Evolutionary conservation across 441 rosid species (phyloP).

Genomic region (Arabidopsis hybrid): DNA sequence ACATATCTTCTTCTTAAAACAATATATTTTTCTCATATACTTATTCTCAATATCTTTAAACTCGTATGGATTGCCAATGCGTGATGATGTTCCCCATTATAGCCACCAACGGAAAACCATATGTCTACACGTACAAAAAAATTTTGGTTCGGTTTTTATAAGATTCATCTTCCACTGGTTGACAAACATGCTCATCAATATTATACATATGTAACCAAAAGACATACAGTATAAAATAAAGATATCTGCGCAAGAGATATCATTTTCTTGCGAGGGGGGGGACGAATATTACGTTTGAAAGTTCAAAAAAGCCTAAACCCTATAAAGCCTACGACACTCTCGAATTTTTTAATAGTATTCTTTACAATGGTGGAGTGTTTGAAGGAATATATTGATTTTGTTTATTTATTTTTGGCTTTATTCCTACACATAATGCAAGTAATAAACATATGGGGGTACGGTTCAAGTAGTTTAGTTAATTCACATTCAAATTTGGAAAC

Average conservation of each 20-base stretch:
- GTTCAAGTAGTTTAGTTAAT: constrained; percentile 12
- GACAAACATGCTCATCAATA: constrained; percentile 25
- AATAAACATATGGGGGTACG: background rate
- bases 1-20: background rate
- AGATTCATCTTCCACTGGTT: constrained; percentile 19
- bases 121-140: background rate
- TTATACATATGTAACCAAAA: constrained; percentile 29
- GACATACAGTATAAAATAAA: background rate
- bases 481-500: background rate
- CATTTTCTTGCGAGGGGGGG: constrained; percentile 15
- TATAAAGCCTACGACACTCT: constrained; percentile 37
- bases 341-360: constrained; percentile 23
- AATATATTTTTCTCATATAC: background rate
- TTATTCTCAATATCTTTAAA: background rate
- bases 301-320: constrained; percentile 40
- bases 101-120: constrained; percentile 24
- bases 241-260: constrained; percentile 1
- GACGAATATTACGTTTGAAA: constrained; percentile 39
- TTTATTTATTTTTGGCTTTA: constrained; percentile 15
- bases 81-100: constrained; percentile 19
- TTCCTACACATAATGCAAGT: constrained; percentile 11
- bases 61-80: background rate
- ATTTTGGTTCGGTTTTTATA: constrained; percentile 3
- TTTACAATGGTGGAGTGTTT: constrained; percentile 4
- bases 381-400: constrained; percentile 15